These are phyloP conservation scores for Psophocarpus tetragonolobus DNA, from an alignment of 306 rosid species.

Conservation along the genomic window DNA sequence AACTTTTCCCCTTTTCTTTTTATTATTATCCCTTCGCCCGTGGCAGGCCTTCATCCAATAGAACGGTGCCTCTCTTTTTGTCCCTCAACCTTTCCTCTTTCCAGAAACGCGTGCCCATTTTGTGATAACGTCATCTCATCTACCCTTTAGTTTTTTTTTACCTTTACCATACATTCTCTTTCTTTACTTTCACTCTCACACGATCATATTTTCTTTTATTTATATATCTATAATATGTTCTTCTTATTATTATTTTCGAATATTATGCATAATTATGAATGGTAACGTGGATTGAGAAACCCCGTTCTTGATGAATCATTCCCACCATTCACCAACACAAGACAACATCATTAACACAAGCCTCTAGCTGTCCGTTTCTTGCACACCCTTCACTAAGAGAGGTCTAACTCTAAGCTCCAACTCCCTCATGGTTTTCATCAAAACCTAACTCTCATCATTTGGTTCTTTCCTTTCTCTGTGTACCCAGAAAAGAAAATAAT, in stretches of 20 bases:
- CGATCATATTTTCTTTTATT: background rate
- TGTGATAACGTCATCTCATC: slow-evolving; percentile 80
- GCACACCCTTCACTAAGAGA: slow-evolving; percentile 36
- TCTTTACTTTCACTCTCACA: background rate
- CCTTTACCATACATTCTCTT: slow-evolving; percentile 4
- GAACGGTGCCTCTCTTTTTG: slow-evolving; percentile 53
- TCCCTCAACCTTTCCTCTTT: slow-evolving; percentile 55
- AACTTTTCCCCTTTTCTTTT: slow-evolving; percentile 17
- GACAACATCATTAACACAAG: slow-evolving; percentile 82
- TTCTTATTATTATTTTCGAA: background rate
- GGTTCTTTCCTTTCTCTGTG: background rate
- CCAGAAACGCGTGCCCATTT: slow-evolving; percentile 69
- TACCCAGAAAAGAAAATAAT: slow-evolving; percentile 39
- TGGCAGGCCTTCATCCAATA: slow-evolving; percentile 52
- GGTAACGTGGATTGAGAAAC: slow-evolving; percentile 50
- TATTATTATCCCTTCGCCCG: background rate
- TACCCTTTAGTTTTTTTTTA: too few species aligned
- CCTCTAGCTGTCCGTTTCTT: slow-evolving; percentile 75
- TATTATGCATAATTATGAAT: slow-evolving; percentile 25
- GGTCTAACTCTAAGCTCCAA: slow-evolving; percentile 33
- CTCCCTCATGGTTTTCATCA: slow-evolving; percentile 54
- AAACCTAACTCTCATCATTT: slow-evolving; percentile 61
- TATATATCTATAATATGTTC: background rate
- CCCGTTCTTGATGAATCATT: slow-evolving; percentile 84
- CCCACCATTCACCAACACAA: slow-evolving; percentile 80